These are phyloP conservation scores for Neurospora sp. DNA, from an alignment of 495 filamentous ascomycete species.

Conservation along the genomic window DNA sequence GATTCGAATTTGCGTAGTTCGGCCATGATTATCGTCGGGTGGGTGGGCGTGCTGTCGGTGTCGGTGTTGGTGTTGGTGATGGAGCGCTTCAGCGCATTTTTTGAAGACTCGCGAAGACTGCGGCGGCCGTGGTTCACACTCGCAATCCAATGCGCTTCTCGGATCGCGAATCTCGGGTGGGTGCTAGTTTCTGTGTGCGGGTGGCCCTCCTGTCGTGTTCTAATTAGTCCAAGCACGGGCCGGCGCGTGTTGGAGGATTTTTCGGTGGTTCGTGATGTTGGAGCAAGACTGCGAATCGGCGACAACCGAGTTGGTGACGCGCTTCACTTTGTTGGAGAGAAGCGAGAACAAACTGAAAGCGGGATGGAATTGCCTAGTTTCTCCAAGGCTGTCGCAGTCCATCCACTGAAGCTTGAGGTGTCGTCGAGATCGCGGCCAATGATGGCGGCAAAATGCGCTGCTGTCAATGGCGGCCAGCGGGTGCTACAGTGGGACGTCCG, in stretches of 20 bases:
- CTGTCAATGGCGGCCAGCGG: conserved; percentile 11
- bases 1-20: conserved; percentile 51
- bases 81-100: conserved; percentile 12
- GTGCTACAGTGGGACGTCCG: not conserved
- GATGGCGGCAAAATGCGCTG: not conserved
- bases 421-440: not conserved
- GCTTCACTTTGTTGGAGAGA: not conserved
- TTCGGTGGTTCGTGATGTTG: not conserved
- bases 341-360: not conserved
- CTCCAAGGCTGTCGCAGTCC: not conserved
- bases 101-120: not conserved
- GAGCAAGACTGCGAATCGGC: not conserved
- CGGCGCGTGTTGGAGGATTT: not conserved
- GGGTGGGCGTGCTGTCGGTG: not conserved
- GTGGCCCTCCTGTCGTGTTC: not conserved
- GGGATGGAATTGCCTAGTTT: not conserved
- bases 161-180: not conserved
- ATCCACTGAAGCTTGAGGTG: not conserved
- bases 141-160: not conserved
- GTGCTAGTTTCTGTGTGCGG: not conserved
- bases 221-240: not conserved
- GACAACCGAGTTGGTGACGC: not conserved
- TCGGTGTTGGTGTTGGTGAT: not conserved
- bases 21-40: conserved; percentile 44
- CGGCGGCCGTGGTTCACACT: not conserved